These are phyloP conservation scores for Peribolospora baueri DNA, from an alignment of 768 basidiomycete species.

Conservation along the genomic window DNA sequence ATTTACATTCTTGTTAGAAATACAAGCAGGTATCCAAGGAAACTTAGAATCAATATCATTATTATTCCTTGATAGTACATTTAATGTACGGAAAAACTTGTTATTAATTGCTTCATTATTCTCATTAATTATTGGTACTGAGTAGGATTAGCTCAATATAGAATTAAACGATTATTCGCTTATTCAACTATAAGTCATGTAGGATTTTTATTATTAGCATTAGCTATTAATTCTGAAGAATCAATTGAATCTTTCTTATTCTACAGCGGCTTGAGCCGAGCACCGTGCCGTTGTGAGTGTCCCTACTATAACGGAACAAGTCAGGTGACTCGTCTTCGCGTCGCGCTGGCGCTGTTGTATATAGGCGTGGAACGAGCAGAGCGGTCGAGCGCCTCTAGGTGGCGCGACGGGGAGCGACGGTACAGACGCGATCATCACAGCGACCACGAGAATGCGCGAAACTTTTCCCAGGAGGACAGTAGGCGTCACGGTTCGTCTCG, in stretches of 20 bases:
- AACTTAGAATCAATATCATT: constrained; percentile 1
- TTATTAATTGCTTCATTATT: constrained; percentile 10
- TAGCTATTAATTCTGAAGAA: constrained; percentile 12
- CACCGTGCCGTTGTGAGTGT: no score
- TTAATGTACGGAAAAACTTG: constrained; percentile 8
- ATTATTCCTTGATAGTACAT: background rate
- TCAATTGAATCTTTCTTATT: constrained; percentile 13
- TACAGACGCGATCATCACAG: no score
- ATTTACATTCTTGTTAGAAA: constrained; percentile 9
- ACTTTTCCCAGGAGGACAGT: no score
- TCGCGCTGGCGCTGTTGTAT: no score
- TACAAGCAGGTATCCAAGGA: constrained; percentile 1
- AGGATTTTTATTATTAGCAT: constrained; percentile 14
- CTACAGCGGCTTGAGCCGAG: no score
- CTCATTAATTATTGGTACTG: constrained; percentile 14
- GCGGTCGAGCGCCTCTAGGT: no score
- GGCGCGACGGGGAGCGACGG: no score
- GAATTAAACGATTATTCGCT: constrained; percentile 14
- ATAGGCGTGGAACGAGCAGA: no score
- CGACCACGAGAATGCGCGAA: no score
- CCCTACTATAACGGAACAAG: no score
- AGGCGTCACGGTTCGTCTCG: no score
- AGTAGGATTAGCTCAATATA: constrained; percentile 12
- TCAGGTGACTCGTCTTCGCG: no score
- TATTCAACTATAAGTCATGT: constrained; percentile 15